These are phyloP conservation scores for Ambrosia trifida DNA, from an alignment of 129 eudicot species.

Conservation along the genomic window DNA sequence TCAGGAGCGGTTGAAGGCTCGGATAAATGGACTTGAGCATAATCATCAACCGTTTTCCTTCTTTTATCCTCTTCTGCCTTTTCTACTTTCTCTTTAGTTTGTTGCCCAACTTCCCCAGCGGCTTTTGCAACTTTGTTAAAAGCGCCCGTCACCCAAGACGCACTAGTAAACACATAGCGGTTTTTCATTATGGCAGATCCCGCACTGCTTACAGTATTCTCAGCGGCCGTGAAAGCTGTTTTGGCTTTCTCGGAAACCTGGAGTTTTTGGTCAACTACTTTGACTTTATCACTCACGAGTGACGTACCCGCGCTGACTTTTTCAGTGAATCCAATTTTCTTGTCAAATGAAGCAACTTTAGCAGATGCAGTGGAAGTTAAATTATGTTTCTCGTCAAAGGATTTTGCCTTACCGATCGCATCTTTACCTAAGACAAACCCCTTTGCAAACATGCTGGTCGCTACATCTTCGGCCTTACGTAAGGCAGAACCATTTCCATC, in stretches of 20 bases:
- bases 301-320: slow-evolving; percentile 49
- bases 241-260: slow-evolving; percentile 57
- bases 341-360: slow-evolving; percentile 46
- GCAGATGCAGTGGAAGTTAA: slow-evolving; percentile 48
- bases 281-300: slow-evolving; percentile 45
- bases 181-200: slow-evolving; percentile 59
- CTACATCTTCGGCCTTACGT: slow-evolving; percentile 57
- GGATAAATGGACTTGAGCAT: slow-evolving; percentile 35
- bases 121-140: slow-evolving; percentile 51
- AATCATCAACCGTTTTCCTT: slow-evolving; percentile 40
- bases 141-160: slow-evolving; percentile 52
- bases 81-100: slow-evolving; percentile 50
- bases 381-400: slow-evolving; percentile 51
- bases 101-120: slow-evolving; percentile 53
- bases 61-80: slow-evolving; percentile 36
- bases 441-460: slow-evolving; percentile 55
- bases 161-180: slow-evolving; percentile 42
- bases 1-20: slow-evolving; percentile 40
- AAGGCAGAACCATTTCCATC: slow-evolving; percentile 37
- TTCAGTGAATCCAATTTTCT: slow-evolving; percentile 51
- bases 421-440: slow-evolving; percentile 53
- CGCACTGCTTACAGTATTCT: slow-evolving; percentile 42
- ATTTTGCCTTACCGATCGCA: slow-evolving; percentile 45
- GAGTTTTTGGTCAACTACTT: slow-evolving; percentile 55
- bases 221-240: slow-evolving; percentile 48